Conservation (phyloP, 78 protist genomes). For the Bodo saltans region DNA sequence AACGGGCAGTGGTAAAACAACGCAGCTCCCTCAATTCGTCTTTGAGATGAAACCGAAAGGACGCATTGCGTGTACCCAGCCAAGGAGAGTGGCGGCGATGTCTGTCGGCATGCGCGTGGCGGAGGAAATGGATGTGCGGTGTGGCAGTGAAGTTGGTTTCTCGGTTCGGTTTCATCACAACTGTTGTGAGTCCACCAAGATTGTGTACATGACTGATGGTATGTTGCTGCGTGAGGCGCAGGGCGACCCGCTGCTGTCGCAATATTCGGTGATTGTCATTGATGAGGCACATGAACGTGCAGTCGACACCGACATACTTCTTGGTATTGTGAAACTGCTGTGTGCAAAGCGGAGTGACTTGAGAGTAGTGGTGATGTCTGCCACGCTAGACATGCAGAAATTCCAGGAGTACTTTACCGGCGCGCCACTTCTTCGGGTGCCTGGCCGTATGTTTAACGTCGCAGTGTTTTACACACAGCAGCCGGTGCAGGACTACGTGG, state of each 20-base stretch:
- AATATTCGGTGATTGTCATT: slow-evolving; percentile 84
- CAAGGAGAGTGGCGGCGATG: slow-evolving; percentile 96
- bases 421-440: slow-evolving; percentile 24
- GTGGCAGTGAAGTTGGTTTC: slow-evolving; percentile 79
- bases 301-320: slow-evolving; percentile 94
- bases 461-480: slow-evolving; percentile 10
- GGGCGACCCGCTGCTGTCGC: slow-evolving; percentile 61
- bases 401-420: slow-evolving; percentile 59
- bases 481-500: background rate
- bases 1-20: slow-evolving; percentile 94
- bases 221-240: slow-evolving; percentile 93
- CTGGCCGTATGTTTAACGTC: slow-evolving; percentile 48
- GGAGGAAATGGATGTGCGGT: slow-evolving; percentile 75
- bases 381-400: slow-evolving; percentile 67
- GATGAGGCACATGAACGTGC: slow-evolving; percentile 99
- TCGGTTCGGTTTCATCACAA: slow-evolving; percentile 91
- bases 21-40: slow-evolving; percentile 95
- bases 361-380: slow-evolving; percentile 55
- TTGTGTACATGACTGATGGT: slow-evolving; percentile 97
- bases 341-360: slow-evolving; percentile 23
- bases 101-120: slow-evolving; percentile 93
- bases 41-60: slow-evolving; percentile 38
- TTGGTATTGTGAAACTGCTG: slow-evolving; percentile 79
- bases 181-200: slow-evolving; percentile 61
- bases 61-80: slow-evolving; percentile 91